Base-by-base conservation (phyloP, 2,329 filamentous ascomycete species). In the Fusarium drepaniforme region DNA sequence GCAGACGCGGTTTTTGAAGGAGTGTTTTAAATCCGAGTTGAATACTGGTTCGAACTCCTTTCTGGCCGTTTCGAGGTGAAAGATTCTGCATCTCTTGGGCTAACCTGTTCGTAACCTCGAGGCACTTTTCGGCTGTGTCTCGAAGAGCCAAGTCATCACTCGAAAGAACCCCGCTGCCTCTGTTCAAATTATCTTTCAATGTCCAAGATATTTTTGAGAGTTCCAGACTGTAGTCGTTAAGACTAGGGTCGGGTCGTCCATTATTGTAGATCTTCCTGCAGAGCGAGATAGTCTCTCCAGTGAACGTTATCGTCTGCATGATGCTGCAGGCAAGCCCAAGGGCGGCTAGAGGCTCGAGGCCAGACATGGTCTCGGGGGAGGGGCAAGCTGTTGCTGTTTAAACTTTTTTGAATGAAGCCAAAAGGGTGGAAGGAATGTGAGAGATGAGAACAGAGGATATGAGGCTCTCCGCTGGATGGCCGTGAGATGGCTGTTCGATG, bases 291-390 rank as follows among this genome's bases (percentile, higher is more conserved):
- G 56, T 38, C 35, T 59, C 9, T 4, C 56, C 56, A 9, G 56
- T 8, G 35, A 59, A 59, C 4, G 56, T 25, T 18, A 40, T 40
- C 21, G 23, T 38, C 11, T 59, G 56, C 56, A 59, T 59, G 35
- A 59, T 8, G 35, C 37, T 59, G 35, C 56, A 59, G 9, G 56
- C 56, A 13, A 59, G 56, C 35, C 56, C 56, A 3, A 59, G 23
- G 56, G 56, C 56, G 18, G 15, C 56, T 5, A 59, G 6, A 13
- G 56, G 56, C 16, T 59, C 56, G 3, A 59, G 35, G 33, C 35
- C 56, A 40, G 56, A 40, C 56, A 59, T 40, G 12, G 6, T 18
- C n/a, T 12, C 8, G 13, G 18, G 4, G 12, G 13, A 38, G 21
- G 16, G 5, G 2, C 0, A 38, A n/a, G 5, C 1, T 28, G 15